Percentiles rank a stretch among this genome's conserved stretches.
phyloP scores from a whole-genome alignment of 2,329 filamentous ascomycete genomes.

The Leptographium lundbergii region DNA sequence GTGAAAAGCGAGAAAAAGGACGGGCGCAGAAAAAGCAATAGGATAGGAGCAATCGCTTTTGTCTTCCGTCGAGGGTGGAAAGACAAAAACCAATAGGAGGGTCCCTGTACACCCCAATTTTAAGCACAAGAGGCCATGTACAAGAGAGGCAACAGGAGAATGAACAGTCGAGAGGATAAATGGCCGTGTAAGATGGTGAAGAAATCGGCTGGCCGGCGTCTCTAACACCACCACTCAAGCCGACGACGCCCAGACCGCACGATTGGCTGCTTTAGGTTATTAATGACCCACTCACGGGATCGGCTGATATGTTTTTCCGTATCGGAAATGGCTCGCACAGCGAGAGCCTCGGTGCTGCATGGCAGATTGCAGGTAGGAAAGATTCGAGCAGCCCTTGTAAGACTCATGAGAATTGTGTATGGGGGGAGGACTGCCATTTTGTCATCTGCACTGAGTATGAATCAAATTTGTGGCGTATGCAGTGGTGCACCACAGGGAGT shows the following conservation, averaged over 20 bases:
- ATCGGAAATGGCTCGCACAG: neutral
- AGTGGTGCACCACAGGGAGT: neutral
- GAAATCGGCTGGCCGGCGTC: neutral
- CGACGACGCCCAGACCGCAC: neutral
- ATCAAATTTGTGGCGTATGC: neutral
- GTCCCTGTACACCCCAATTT: neutral
- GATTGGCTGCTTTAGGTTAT: neutral
- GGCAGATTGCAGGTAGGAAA: neutral
- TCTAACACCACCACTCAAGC: neutral
- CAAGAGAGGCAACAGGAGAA: neutral
- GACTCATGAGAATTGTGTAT: neutral
- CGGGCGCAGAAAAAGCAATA: neutral
- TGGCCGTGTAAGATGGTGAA: neutral
- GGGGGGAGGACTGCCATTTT: neutral
- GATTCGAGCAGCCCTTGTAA: neutral
- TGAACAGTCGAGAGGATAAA: neutral
- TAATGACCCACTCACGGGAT: neutral
- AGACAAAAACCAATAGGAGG: neutral
- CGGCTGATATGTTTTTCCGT: conserved; percentile 4
- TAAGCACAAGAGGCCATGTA: neutral
- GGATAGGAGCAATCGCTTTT: neutral
- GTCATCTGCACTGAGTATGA: neutral
- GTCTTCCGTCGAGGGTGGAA: neutral
- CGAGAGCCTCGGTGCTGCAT: neutral
- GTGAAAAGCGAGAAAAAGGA: neutral